Base-by-base conservation (phyloP, 192 early-diverging fungal species). In the Rhizophlyctis rosea region DNA sequence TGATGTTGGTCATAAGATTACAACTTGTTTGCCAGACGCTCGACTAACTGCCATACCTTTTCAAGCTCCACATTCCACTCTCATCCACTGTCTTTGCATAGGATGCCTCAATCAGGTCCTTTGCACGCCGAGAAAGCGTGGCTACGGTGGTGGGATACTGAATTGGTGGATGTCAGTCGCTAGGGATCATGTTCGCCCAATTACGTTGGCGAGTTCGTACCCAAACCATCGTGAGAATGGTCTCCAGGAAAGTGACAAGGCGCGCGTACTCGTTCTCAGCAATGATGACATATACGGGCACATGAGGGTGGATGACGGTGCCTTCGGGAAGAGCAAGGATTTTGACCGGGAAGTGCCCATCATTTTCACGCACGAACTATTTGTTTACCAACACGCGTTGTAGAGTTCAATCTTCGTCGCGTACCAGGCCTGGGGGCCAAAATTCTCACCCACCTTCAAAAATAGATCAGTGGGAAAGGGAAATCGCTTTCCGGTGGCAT, bases 141-240 rank as follows among this genome's bases (percentile, higher is more conserved):
- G 90, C 90, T 0, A 95, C 92, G 0, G 92, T 88, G 3, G 87
- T 80, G 35, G 90, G 92, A 61, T 95, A 95, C 90, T 85, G 35
- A 50, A 63, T 34, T 13, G n/a, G n/a, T n/a, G n/a, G n/a, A n/a
- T n/a, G n/a, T n/a, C n/a, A n/a, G n/a, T n/a, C n/a, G n/a, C n/a
- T n/a, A n/a, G n/a, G n/a, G n/a, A n/a, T n/a, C n/a, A n/a, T n/a
- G n/a, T n/a, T n/a, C n/a, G n/a, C n/a, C n/a, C n/a, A n/a, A n/a
- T n/a, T n/a, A n/a, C n/a, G n/a, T n/a, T n/a, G n/a, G n/a, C n/a
- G n/a, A n/a, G n/a, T n/a, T 57, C 64, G 53, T 74, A 88, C 86
- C 88, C 92, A 94, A 33, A 83, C 57, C 86, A 91, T 90, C 25
- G 89, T 86, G 62, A 94, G 68, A 3, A 92, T 67, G 0, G 90